Conservation (phyloP, 164 flowering plant species). For the Kingdonia uniflora region DNA sequence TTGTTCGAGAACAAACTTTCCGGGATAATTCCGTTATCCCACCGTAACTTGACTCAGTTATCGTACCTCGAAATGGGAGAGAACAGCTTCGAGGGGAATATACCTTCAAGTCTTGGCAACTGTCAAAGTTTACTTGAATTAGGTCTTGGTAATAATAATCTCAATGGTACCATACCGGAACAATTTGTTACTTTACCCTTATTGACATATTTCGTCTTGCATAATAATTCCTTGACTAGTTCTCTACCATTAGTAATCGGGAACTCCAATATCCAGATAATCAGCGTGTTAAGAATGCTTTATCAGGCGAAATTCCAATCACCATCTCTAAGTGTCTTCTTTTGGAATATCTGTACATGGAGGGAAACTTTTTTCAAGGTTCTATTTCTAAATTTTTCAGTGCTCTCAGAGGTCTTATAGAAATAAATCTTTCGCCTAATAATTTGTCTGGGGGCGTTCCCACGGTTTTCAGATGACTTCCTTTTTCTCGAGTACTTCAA, state of each 20-base stretch:
- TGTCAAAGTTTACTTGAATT: background rate
- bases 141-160: conserved; percentile 1
- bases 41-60: too few relatives aligned
- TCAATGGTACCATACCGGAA: conserved; percentile 6
- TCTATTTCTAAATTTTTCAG: conserved; percentile 3
- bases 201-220: background rate
- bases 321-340: background rate
- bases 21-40: too few relatives aligned
- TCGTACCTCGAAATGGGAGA: too few relatives aligned
- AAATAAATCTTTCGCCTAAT: conserved; percentile 2
- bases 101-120: conserved; percentile 3
- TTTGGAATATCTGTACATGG: background rate
- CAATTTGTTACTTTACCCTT: background rate
- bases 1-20: too few relatives aligned
- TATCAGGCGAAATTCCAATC: conserved; percentile 1
- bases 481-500: background rate
- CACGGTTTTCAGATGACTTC: background rate
- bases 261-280: background rate
- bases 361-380: conserved; percentile 1
- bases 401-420: background rate
- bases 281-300: background rate
- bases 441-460: background rate
- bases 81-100: background rate
- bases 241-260: conserved; percentile 2
- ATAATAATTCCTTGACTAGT: conserved; percentile 2